Conservation (phyloP, 129 eudicot species). For the Chrysanthemum lavandulifolium region DNA sequence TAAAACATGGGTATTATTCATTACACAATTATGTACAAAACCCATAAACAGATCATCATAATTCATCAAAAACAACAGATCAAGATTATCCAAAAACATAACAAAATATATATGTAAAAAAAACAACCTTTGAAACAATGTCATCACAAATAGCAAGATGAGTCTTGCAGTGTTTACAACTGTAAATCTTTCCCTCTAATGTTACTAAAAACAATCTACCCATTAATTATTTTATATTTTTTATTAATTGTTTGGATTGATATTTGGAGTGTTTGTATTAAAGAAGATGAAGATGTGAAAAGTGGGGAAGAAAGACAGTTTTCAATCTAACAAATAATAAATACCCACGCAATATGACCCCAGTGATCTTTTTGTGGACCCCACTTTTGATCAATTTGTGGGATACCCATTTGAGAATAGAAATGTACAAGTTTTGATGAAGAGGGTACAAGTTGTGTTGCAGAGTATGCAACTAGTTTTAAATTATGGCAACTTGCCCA, state of each 20-base stretch:
- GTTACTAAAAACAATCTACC: slow-evolving; percentile 75
- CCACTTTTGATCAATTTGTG: slow-evolving; percentile 21
- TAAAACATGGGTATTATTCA: slow-evolving; percentile 5
- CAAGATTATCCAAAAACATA: slow-evolving; percentile 4
- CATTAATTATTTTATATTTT: slow-evolving; percentile 32
- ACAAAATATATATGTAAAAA: background rate
- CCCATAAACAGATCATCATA: background rate
- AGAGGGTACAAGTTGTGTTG: background rate
- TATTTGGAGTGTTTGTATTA: background rate
- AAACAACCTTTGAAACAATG: slow-evolving; percentile 78
- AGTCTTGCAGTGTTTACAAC: slow-evolving; percentile 93
- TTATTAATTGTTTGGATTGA: slow-evolving; percentile 13
- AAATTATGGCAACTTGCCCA: no score
- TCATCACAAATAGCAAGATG: slow-evolving; percentile 78
- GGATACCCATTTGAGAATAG: background rate
- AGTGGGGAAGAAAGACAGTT: slow-evolving; percentile 19
- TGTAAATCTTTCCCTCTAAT: slow-evolving; percentile 91
- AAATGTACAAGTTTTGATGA: slow-evolving; percentile 3
- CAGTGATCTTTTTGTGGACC: slow-evolving; percentile 31
- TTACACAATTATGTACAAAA: background rate
- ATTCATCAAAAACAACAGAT: background rate
- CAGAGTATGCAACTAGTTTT: slow-evolving; percentile 1
- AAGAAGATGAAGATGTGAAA: slow-evolving; percentile 22
- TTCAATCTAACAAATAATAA: slow-evolving; percentile 30
- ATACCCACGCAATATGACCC: slow-evolving; percentile 40